phyloP scores from a whole-genome alignment of 805 yeast species.

The Saccharomycopsis olivae region DNA sequence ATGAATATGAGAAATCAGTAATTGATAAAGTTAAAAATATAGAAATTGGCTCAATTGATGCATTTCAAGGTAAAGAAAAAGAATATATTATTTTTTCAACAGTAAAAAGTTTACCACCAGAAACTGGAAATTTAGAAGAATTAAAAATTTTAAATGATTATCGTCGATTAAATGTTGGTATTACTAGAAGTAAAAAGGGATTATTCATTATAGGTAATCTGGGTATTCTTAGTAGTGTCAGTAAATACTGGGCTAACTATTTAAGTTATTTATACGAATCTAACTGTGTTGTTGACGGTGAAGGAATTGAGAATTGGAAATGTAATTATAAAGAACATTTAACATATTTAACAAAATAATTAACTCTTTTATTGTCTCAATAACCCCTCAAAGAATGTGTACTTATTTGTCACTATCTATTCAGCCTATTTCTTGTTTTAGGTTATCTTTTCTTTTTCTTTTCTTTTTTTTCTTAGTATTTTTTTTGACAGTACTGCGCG shows the following conservation, averaged over 20 bases:
- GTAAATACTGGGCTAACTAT: constrained; percentile 14
- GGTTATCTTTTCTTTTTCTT: background rate
- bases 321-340: constrained; percentile 9
- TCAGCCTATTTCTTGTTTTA: background rate
- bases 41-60: constrained; percentile 28
- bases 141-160: constrained; percentile 21
- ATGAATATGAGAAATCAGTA: constrained; percentile 25
- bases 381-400: background rate
- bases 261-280: constrained; percentile 15
- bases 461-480: background rate
- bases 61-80: constrained; percentile 37
- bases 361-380: too few relatives aligned
- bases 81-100: constrained; percentile 32
- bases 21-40: constrained; percentile 30
- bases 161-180: constrained; percentile 35
- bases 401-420: background rate
- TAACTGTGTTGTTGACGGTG: constrained; percentile 15
- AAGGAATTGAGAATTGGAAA: constrained; percentile 2
- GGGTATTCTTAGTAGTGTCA: constrained; percentile 6
- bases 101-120: constrained; percentile 23
- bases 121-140: constrained; percentile 8
- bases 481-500: too few relatives aligned
- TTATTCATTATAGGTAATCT: constrained; percentile 36
- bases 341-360: constrained; percentile 9
- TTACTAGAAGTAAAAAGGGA: constrained; percentile 35